phyloP scores from a whole-genome alignment of 805 yeast species.

The Kodamaea kaohsiungensis region DNA sequence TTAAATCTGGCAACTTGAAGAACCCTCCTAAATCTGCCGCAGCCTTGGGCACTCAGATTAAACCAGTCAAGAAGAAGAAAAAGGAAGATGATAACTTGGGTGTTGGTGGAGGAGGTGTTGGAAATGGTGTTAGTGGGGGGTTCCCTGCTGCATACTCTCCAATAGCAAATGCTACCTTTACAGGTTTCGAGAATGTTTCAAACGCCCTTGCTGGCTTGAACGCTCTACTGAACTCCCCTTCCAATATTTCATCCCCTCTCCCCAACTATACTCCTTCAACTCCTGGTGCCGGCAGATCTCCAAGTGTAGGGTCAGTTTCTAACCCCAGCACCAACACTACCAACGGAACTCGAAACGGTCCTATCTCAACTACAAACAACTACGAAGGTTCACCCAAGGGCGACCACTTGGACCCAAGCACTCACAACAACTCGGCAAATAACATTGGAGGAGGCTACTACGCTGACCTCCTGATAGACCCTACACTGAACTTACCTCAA shows the following conservation, averaged over 20 bases:
- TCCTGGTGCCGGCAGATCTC: slow-evolving; percentile 23
- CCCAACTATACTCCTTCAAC: slow-evolving; percentile 25
- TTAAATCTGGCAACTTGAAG: slow-evolving; percentile 44
- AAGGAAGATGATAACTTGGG: slow-evolving; percentile 5
- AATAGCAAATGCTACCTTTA: slow-evolving; percentile 35
- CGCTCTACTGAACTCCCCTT: slow-evolving; percentile 39
- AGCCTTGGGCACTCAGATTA: slow-evolving; percentile 17
- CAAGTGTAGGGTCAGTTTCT: slow-evolving; percentile 12
- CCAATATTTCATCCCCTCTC: slow-evolving; percentile 29
- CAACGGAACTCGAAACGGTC: slow-evolving; percentile 9
- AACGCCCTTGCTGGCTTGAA: slow-evolving; percentile 47
- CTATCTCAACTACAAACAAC: slow-evolving; percentile 11
- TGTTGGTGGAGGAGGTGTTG: not conserved
- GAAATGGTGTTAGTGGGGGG: slow-evolving; percentile 16
- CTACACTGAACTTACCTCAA: slow-evolving; percentile 48
- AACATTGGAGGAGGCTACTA: slow-evolving; percentile 43
- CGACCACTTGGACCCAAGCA: slow-evolving; percentile 33
- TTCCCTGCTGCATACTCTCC: slow-evolving; percentile 37
- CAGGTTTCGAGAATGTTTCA: slow-evolving; percentile 42
- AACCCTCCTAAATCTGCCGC: slow-evolving; percentile 45
- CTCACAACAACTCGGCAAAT: slow-evolving; percentile 27
- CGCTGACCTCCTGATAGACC: slow-evolving; percentile 45
- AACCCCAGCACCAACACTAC: slow-evolving; percentile 1
- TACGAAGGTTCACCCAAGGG: slow-evolving; percentile 27
- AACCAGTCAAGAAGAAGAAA: slow-evolving; percentile 12